Evolutionary conservation across 768 basidiomycete genomes (phyloP).

Genomic region (Leccinum disarticulatum): DNA sequence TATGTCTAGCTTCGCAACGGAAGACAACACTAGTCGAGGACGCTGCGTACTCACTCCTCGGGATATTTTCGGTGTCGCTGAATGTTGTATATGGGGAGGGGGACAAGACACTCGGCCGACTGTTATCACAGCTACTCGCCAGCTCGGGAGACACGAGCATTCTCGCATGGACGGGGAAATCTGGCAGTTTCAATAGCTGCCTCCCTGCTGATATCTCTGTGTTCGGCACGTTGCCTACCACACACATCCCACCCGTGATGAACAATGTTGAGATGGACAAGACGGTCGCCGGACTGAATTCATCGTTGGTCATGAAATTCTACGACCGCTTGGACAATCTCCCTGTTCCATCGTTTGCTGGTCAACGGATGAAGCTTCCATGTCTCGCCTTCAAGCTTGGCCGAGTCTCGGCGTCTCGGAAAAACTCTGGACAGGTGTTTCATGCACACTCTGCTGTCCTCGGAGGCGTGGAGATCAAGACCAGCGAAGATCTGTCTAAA

Average conservation of each 20-base stretch:
- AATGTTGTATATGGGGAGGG: neutral
- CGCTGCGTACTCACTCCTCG: neutral
- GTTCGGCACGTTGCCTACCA: neutral
- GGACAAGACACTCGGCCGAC: neutral
- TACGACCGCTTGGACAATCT: neutral
- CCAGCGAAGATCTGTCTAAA: neutral
- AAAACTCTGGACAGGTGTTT: neutral
- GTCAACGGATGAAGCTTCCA: neutral
- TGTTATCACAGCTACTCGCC: neutral
- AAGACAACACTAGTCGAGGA: neutral
- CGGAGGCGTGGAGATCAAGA: neutral
- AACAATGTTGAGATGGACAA: neutral
- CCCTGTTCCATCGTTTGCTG: neutral
- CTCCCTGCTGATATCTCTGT: neutral
- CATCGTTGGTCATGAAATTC: neutral
- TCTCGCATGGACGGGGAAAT: neutral
- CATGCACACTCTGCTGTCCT: neutral
- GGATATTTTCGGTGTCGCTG: neutral
- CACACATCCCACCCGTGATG: neutral
- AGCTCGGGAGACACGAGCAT: neutral
- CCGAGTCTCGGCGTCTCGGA: neutral
- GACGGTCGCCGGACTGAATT: neutral
- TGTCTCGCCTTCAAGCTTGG: neutral
- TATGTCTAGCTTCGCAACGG: neutral
- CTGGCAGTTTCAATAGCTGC: neutral